Base-by-base conservation (phyloP, 805 yeast species). In the Barnettozyma pratensis region DNA sequence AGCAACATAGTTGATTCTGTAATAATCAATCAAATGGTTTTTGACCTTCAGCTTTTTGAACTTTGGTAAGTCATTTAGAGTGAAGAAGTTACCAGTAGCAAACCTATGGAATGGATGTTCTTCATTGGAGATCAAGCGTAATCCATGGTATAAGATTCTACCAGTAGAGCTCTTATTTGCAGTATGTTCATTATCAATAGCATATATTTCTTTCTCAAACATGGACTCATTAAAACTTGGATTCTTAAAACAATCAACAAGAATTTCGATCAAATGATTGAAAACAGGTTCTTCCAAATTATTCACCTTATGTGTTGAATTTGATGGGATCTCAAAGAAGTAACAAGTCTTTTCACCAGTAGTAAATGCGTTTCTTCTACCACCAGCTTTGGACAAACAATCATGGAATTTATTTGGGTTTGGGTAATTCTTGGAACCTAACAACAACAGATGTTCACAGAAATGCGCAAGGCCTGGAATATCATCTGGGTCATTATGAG, bases 381-480 rank as follows among this genome's bases (percentile, higher is more conserved):
- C 94, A 19, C 85, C 83, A 36, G 71, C 62, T 30, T 70, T 61
- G 0, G 71, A 55, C 1, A 84, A 57, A 6, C 63, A 46, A 30
- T 73, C 73, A 43, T 74, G 74, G 51, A 78, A 79, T 28, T 58
- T 56, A 37, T 71, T 73, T 1, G 78, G 72, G 19, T 66, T 60
- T 1, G 86, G 83, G 52, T 63, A 82, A 44, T 71, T 65, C 55
- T 75, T 79, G 0, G 86, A 77, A 3, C 84, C 86, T 47, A 74
- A 71, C 34, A 79, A 66, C 3, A 82, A 47, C 74, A 85, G 72
- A 63, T 89, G 96, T 60, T 89, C 97, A 57, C 95, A 85, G 49
- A 88, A 75, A 68, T 92, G 99, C 0, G 98, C 98, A 36, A 92
- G 61, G 0, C 99, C 99, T 0, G 81, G 81, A 1, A 85, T 56